Evolutionary conservation across 192 early-diverging fungal genomes (phyloP).

Genomic region (Coemansia sp.): DNA sequence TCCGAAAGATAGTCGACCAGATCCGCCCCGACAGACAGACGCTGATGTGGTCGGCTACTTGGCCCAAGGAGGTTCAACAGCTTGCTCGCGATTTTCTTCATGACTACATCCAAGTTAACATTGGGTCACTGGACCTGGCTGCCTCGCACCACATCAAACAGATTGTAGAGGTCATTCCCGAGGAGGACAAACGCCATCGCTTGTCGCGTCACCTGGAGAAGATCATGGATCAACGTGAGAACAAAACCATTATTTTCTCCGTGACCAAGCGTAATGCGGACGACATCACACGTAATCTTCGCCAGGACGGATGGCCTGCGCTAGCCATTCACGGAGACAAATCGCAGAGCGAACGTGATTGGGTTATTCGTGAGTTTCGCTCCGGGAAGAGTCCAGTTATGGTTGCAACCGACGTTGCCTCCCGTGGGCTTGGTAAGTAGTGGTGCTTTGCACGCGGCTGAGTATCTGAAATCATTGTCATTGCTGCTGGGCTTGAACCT

Average conservation of each 20-base stretch:
- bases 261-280: conserved; percentile 93
- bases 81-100: conserved; percentile 88
- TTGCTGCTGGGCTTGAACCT: neutral
- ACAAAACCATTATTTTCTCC: conserved; percentile 93
- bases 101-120: conserved; percentile 95
- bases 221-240: conserved; percentile 80
- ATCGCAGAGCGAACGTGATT: conserved; percentile 93
- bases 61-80: conserved; percentile 94
- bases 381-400: conserved; percentile 82
- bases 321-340: conserved; percentile 98
- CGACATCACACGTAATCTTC: conserved; percentile 80
- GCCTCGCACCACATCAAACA: conserved; percentile 92
- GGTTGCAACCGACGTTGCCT: conserved; percentile 98
- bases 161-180: conserved; percentile 84
- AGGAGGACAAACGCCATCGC: conserved; percentile 78
- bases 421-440: conserved; percentile 88
- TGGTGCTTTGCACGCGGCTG: neutral
- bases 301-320: conserved; percentile 88
- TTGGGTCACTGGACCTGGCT: conserved; percentile 90
- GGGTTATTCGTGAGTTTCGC: conserved; percentile 93
- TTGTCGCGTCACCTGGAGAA: conserved; percentile 79
- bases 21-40: conserved; percentile 98
- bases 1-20: conserved; percentile 95
- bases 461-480: neutral
- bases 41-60: conserved; percentile 99